Evolutionary conservation across 495 filamentous ascomycete genomes (phyloP).

Genomic region (Neurospora sp.): DNA sequence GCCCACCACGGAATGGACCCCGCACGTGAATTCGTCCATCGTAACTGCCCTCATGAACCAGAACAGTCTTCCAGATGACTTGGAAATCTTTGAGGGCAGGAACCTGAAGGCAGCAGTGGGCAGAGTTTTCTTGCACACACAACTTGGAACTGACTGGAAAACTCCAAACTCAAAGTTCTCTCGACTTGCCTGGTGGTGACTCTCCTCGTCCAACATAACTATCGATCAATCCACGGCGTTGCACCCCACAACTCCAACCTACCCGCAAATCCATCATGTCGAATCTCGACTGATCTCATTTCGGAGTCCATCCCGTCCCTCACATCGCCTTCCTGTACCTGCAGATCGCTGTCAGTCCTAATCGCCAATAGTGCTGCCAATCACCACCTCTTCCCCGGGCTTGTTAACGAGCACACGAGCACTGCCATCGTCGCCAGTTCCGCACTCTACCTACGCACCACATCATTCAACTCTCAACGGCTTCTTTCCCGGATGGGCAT

Average conservation of each 20-base stretch:
- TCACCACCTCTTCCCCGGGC: neutral
- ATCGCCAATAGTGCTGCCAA: neutral
- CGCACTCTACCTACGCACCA: neutral
- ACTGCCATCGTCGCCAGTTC: neutral
- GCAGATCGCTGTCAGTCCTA: neutral
- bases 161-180: neutral
- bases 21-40: neutral
- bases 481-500: neutral
- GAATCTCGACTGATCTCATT: neutral
- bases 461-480: neutral
- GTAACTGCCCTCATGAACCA: neutral
- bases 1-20: neutral
- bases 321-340: neutral
- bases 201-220: neutral
- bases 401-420: neutral
- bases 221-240: neutral
- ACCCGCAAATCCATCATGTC: neutral
- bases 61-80: neutral
- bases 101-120: neutral
- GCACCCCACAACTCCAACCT: neutral
- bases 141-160: neutral
- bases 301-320: neutral
- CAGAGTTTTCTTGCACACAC: neutral
- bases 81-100: neutral
- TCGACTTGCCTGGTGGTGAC: neutral